A percentile compares a stretch with the other conserved stretches of the same genome.
Evolutionary conservation across 768 basidiomycete species (phyloP).

Genomic region (Podaxis sp.): DNA sequence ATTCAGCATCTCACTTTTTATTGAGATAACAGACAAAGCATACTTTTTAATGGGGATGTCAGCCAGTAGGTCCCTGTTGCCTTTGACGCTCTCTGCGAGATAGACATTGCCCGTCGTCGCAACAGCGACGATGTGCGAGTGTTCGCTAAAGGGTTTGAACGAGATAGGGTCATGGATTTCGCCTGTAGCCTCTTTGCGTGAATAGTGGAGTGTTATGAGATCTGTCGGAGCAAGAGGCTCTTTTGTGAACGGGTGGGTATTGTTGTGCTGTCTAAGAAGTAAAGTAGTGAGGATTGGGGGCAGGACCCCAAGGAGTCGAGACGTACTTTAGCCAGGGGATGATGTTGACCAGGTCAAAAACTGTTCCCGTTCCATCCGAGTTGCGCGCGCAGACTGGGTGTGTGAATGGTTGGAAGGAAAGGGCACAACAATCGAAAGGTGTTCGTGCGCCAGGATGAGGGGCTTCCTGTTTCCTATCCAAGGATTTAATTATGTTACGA

Average conservation of each 20-base stretch:
- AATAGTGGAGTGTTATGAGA: conserved; percentile 77
- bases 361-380: conserved; percentile 69
- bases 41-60: conserved; percentile 86
- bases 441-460: conserved; percentile 61
- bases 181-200: conserved; percentile 75
- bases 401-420: conserved; percentile 85
- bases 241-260: conserved; percentile 74
- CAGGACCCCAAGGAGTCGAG: neutral
- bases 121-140: conserved; percentile 92
- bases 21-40: conserved; percentile 14
- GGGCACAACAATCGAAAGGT: conserved; percentile 88
- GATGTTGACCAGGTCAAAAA: conserved; percentile 90
- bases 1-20: conserved; percentile 3
- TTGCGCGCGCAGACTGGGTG: conserved; percentile 89
- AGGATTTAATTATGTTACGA: conserved; percentile 6
- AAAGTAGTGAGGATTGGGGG: conserved; percentile 6
- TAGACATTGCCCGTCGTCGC: conserved; percentile 91
- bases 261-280: conserved; percentile 66
- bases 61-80: conserved; percentile 78
- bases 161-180: conserved; percentile 95
- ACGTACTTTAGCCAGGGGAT: conserved; percentile 91
- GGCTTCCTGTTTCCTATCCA: conserved; percentile 59
- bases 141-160: conserved; percentile 95
- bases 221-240: conserved; percentile 66
- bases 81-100: conserved; percentile 85